Conservation (phyloP, 805 yeast species). For the Phaffomyces thermotolerans region DNA sequence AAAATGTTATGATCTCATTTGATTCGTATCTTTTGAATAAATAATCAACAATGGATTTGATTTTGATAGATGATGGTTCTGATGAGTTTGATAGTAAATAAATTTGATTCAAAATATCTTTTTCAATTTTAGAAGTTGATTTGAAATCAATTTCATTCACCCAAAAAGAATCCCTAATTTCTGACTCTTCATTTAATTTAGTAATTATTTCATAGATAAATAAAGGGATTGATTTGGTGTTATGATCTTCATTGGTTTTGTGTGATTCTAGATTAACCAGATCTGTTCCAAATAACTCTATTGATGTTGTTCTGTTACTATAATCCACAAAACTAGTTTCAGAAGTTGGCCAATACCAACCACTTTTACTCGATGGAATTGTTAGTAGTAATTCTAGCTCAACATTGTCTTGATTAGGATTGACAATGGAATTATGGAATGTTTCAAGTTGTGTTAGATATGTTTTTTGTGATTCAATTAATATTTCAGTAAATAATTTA, state of each 20-base stretch:
- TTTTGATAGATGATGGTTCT: neutral
- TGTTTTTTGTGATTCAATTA: conserved; percentile 5
- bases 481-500: conserved; percentile 7
- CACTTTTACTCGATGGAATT: conserved; percentile 1
- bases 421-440: neutral
- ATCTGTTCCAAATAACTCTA: conserved; percentile 19
- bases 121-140: conserved; percentile 14
- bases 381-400: conserved; percentile 9
- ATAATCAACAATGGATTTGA: conserved; percentile 3
- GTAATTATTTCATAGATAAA: conserved; percentile 9
- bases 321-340: conserved; percentile 11
- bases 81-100: neutral
- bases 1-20: conserved; percentile 28
- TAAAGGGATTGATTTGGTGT: conserved; percentile 15
- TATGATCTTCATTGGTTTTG: conserved; percentile 4
- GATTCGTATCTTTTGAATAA: conserved; percentile 9
- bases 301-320: neutral
- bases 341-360: conserved; percentile 24
- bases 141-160: conserved; percentile 12
- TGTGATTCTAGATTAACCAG: conserved; percentile 13
- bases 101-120: neutral
- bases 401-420: conserved; percentile 4
- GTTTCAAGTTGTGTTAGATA: conserved; percentile 2
- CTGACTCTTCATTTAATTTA: conserved; percentile 6
- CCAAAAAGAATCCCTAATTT: conserved; percentile 10